phyloP scores from a whole-genome alignment of 2,329 filamentous ascomycete species.

The Fusarium scirpi region DNA sequence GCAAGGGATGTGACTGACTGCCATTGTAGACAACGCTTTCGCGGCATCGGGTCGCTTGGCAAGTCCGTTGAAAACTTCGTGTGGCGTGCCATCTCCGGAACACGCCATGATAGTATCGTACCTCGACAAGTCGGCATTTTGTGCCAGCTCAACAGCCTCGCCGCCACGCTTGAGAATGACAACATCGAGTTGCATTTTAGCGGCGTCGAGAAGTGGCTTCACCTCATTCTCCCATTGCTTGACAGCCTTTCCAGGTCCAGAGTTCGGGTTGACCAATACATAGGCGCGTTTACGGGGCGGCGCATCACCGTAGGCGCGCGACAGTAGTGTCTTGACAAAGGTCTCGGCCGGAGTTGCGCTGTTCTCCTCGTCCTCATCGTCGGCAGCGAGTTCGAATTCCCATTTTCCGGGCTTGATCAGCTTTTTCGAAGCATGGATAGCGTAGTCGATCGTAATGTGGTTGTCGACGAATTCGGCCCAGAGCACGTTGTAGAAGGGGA shows the following conservation, averaged over 20 bases:
- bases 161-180: slow-evolving; percentile 77
- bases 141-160: slow-evolving; percentile 82
- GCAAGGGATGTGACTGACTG: slow-evolving; percentile 89
- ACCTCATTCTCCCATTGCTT: slow-evolving; percentile 81
- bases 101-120: slow-evolving; percentile 90
- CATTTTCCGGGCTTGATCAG: slow-evolving; percentile 71
- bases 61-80: slow-evolving; percentile 95
- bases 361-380: slow-evolving; percentile 23
- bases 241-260: slow-evolving; percentile 81
- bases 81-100: slow-evolving; percentile 90
- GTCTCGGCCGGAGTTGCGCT: slow-evolving; percentile 58
- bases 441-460: slow-evolving; percentile 79
- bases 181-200: slow-evolving; percentile 80
- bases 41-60: slow-evolving; percentile 80
- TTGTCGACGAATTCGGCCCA: slow-evolving; percentile 77
- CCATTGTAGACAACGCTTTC: slow-evolving; percentile 79
- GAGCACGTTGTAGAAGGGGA: slow-evolving; percentile 86
- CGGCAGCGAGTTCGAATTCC: slow-evolving; percentile 59
- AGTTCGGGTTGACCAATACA: slow-evolving; percentile 90
- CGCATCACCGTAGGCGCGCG: slow-evolving; percentile 76
- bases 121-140: slow-evolving; percentile 79
- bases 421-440: slow-evolving; percentile 68
- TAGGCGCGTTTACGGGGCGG: slow-evolving; percentile 82
- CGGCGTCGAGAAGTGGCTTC: slow-evolving; percentile 84
- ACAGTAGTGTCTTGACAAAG: slow-evolving; percentile 75